phyloP scores from a whole-genome alignment of 306 rosid species.

The Rubus parviflorus region DNA sequence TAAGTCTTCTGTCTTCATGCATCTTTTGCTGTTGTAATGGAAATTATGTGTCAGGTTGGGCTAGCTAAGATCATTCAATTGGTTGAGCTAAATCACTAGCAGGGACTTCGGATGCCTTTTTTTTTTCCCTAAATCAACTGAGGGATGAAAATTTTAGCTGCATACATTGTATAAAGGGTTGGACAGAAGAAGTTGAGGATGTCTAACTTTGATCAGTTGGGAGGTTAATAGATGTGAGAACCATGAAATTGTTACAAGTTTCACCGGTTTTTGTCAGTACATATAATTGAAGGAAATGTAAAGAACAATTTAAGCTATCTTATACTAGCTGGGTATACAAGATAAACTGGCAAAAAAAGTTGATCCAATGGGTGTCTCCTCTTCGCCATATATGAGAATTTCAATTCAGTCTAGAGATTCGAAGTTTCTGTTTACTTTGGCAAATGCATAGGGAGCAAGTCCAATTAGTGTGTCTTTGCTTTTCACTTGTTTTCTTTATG shows the following conservation, averaged over 20 bases:
- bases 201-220: not conserved
- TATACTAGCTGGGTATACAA: not conserved
- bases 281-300: not conserved
- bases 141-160: not conserved
- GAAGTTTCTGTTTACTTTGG: not conserved
- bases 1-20: not conserved
- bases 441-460: not conserved
- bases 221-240: not conserved
- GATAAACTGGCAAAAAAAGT: not conserved
- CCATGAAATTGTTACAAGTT: not conserved
- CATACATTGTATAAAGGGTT: too few relatives aligned
- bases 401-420: not conserved
- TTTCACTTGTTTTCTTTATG: conserved; percentile 3
- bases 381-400: not conserved
- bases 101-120: not conserved
- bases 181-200: not conserved
- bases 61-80: not conserved
- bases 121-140: not conserved
- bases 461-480: not conserved
- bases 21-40: conserved; percentile 1
- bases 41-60: conserved; percentile 1
- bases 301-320: not conserved
- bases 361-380: not conserved
- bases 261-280: not conserved
- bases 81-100: not conserved